phyloP scores from a whole-genome alignment of 1,284 basidiomycete species.

The Microbotryum silenes-acaulis region DNA sequence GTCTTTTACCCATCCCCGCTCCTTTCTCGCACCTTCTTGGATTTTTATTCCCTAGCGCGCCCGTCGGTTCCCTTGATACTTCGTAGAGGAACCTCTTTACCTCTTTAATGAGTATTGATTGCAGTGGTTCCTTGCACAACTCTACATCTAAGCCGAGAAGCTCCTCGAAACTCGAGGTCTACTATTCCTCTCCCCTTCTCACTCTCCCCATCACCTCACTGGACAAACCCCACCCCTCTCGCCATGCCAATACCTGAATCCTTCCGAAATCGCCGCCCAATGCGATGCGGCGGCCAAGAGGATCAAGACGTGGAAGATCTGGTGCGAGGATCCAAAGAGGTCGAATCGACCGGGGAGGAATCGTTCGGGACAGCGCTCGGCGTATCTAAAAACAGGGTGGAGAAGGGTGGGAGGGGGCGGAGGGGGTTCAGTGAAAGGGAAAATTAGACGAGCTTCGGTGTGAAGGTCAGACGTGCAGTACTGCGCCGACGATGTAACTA shows the following conservation, averaged over 20 bases:
- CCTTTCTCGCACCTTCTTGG: too few relatives aligned
- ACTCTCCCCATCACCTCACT: not conserved
- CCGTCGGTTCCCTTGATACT: not conserved
- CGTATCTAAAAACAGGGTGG: constrained; percentile 12
- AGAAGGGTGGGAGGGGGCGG: not conserved
- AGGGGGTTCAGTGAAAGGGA: not conserved
- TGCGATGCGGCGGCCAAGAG: constrained; percentile 15
- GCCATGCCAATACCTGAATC: constrained; percentile 21
- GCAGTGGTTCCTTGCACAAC: too few relatives aligned
- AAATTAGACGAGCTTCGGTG: not conserved
- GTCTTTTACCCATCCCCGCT: not conserved
- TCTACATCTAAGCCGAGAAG: not conserved
- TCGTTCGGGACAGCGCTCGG: constrained; percentile 33
- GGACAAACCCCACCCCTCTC: constrained; percentile 9
- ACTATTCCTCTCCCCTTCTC: not conserved
- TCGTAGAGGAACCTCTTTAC: not conserved
- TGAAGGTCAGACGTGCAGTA: constrained; percentile 13
- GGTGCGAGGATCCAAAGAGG: constrained; percentile 28
- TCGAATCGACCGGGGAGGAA: constrained; percentile 31
- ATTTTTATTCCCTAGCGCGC: not conserved
- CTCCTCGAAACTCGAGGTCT: not conserved
- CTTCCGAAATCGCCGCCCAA: constrained; percentile 11
- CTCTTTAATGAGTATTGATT: not conserved
- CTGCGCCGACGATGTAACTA: constrained; percentile 22
- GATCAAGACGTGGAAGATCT: constrained; percentile 34